phyloP scores from a whole-genome alignment of 495 filamentous ascomycete genomes.

The Sordaria brevicollis region DNA sequence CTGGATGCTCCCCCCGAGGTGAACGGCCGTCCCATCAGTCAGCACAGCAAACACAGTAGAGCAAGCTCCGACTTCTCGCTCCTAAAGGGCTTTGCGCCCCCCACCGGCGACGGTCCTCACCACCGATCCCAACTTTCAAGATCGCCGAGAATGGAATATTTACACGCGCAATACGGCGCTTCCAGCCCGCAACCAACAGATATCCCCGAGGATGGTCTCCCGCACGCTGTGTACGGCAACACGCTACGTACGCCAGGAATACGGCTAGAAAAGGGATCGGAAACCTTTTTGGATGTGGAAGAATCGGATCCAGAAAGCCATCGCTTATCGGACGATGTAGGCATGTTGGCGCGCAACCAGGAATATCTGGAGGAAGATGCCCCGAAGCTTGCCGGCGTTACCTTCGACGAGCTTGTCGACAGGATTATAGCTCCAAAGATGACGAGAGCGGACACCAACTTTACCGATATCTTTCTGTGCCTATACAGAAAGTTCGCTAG shows the following conservation, averaged over 20 bases:
- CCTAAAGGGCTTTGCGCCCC: slow-evolving; percentile 28
- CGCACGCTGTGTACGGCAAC: slow-evolving; percentile 28
- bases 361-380: slow-evolving; percentile 37
- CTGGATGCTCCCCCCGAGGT: slow-evolving; percentile 39
- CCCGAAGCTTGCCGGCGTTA: slow-evolving; percentile 48
- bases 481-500: slow-evolving; percentile 93
- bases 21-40: slow-evolving; percentile 38
- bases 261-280: slow-evolving; percentile 31
- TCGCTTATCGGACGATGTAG: slow-evolving; percentile 49
- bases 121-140: slow-evolving; percentile 18
- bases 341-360: slow-evolving; percentile 47
- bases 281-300: slow-evolving; percentile 49
- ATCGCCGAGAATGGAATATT: slow-evolving; percentile 23
- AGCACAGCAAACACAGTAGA: slow-evolving; percentile 48
- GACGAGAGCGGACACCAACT: slow-evolving; percentile 78
- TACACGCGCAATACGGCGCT: slow-evolving; percentile 5
- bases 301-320: slow-evolving; percentile 47
- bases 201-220: slow-evolving; percentile 23
- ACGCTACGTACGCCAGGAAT: slow-evolving; percentile 37
- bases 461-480: slow-evolving; percentile 75
- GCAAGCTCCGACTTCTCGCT: slow-evolving; percentile 56
- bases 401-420: slow-evolving; percentile 84
- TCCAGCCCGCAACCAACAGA: slow-evolving; percentile 11
- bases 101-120: slow-evolving; percentile 21
- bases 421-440: slow-evolving; percentile 69